phyloP scores from a whole-genome alignment of 176 grass and related monocot species.

The Hsuehochloa calcarea region DNA sequence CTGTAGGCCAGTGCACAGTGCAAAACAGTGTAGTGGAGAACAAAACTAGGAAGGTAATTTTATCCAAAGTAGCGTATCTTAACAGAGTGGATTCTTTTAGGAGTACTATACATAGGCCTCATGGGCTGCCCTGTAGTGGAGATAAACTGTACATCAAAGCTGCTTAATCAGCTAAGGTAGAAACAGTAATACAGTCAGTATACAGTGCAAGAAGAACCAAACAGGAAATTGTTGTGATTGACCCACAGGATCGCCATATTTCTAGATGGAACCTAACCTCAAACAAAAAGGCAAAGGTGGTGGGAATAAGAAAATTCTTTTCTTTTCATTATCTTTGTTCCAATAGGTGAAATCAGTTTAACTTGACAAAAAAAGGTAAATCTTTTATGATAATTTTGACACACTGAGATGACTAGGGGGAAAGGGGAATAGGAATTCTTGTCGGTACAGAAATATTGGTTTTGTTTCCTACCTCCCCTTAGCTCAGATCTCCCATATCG shows the following conservation, averaged over 20 bases:
- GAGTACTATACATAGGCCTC: constrained; percentile 4
- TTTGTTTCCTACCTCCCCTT: background rate
- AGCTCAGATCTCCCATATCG: background rate
- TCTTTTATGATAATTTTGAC: background rate
- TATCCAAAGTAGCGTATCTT: constrained; percentile 28
- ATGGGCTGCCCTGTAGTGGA: background rate
- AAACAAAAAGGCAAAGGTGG: background rate
- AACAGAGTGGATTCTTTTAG: constrained; percentile 11
- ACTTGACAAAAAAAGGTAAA: background rate
- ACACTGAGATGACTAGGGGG: background rate
- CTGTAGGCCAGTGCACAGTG: background rate
- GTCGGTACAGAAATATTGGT: background rate
- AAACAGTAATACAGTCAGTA: background rate
- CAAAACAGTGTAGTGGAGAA: constrained; percentile 27
- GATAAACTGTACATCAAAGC: constrained; percentile 1
- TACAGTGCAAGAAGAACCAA: background rate
- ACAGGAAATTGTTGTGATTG: background rate
- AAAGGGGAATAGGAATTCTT: background rate
- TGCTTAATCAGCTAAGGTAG: constrained; percentile 21
- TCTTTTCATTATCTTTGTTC: background rate
- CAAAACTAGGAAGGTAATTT: constrained; percentile 41
- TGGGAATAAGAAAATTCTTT: background rate
- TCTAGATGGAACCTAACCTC: constrained; percentile 2
- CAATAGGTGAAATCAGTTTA: background rate
- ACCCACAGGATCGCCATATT: background rate